Base-by-base conservation (phyloP, 768 basidiomycete species). In the Holtermannia corniformis region DNA sequence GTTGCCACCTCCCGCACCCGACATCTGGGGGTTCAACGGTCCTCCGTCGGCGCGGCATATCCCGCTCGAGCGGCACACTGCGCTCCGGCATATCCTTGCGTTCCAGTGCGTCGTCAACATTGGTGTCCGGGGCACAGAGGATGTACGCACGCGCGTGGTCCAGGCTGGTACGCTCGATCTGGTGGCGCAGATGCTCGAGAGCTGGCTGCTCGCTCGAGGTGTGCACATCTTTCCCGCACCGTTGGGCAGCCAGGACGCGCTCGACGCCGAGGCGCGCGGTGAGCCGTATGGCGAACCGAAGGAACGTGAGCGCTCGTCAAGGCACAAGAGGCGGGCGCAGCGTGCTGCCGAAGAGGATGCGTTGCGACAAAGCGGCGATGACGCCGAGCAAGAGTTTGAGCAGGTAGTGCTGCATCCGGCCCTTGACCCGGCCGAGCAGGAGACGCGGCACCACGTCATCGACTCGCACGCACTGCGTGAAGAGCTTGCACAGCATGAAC, bases 71-170 rank as follows among this genome's bases (percentile, higher is more conserved):
- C 67, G 67, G 22, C 62, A 65, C 26, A 60, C 67, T 41, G 60
- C 65, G 19, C 61, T 71, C 12, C 58, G 67, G 37, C 70, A 95
- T 68, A 84, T 85, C 0, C 81, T 96, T 53, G 93, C 93, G 1
- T 92, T 99, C 67, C 91, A 96, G 67, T 95, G 89, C 64, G 83
- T 97, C 43, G 91, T 92, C 57, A 97, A 99, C 72, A 89, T 96
- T 63, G 93, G 93, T 32, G 92, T 97, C 0, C 77, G 93, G 25
- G 93, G 93, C n/a, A 85, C 81, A 52, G 91, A 97, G 72, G 81
- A 82, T 19, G 92, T 96, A 63, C 76, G 93, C 42, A 84, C 84
- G 59, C 79, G 91, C 10, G 91, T 96, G 16, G 93, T 96, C 3
- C 88, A 95, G 72, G 90, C 91, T 0, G 91, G 93, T 16, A 88